Percentiles rank a stretch among this genome's conserved stretches.
phyloP scores from a whole-genome alignment of 2,329 filamentous ascomycete species.

The Ambrosiella cleistominuta region DNA sequence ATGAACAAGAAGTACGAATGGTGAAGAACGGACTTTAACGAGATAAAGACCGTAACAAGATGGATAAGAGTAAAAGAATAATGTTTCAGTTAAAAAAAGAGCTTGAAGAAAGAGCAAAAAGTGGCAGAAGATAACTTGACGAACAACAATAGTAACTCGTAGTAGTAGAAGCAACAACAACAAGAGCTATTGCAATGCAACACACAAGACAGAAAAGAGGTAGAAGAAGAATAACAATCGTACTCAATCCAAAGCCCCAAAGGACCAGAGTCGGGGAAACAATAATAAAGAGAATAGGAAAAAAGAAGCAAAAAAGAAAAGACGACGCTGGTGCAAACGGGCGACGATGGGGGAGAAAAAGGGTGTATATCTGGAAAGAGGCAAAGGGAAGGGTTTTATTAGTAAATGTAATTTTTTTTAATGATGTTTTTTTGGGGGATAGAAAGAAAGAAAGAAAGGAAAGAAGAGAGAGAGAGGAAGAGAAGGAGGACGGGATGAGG shows the following conservation, averaged over 20 bases:
- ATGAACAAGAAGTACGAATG: background rate
- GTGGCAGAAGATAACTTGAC: background rate
- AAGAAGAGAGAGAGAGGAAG: constrained; percentile 3
- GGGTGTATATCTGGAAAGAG: background rate
- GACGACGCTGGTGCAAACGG: background rate
- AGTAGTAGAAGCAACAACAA: background rate
- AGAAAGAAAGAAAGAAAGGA: background rate
- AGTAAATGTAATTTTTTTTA: background rate
- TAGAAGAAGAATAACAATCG: background rate
- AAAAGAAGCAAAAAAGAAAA: background rate
- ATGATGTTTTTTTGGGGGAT: background rate
- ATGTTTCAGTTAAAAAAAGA: background rate
- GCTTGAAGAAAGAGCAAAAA: background rate
- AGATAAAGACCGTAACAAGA: too few species aligned
- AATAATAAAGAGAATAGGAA: background rate
- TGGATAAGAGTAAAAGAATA: background rate
- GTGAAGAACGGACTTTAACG: too few species aligned
- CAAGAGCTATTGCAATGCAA: background rate
- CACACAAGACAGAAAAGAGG: background rate
- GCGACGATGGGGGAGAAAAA: background rate
- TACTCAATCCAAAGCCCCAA: background rate
- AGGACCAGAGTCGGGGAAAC: background rate
- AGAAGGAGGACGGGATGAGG: background rate
- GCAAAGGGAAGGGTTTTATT: background rate
- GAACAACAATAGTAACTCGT: background rate